Evolutionary conservation across 2,329 filamentous ascomycete species (phyloP).

Genomic region (Juglanconis sp.): DNA sequence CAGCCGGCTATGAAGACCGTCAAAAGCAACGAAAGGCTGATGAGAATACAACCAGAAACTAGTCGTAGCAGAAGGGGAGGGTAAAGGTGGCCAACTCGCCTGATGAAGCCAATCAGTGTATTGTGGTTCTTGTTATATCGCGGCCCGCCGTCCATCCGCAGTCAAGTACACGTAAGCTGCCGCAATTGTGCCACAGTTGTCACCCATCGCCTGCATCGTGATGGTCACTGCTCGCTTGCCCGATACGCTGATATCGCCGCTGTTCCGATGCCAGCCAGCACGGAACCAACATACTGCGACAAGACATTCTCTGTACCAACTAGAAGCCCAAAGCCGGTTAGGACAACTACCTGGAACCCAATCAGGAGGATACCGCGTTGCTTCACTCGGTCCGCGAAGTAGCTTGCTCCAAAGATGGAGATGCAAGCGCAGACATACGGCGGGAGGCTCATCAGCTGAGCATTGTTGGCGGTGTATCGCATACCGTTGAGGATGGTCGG

Average conservation of each 20-base stretch:
- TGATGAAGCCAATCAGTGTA: slow-evolving; percentile 22
- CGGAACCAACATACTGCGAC: slow-evolving; percentile 47
- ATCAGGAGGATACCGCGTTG: slow-evolving; percentile 38
- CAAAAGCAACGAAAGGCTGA: background rate
- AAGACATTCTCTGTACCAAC: slow-evolving; percentile 32
- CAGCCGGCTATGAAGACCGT: no score
- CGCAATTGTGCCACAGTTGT: slow-evolving; percentile 23
- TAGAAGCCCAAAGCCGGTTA: slow-evolving; percentile 43
- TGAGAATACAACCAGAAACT: no score
- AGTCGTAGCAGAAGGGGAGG: no score
- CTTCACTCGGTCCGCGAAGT: slow-evolving; percentile 29
- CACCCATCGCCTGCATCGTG: slow-evolving; percentile 24
- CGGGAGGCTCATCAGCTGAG: slow-evolving; percentile 62
- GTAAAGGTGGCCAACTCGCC: background rate
- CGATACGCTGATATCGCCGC: slow-evolving; percentile 53
- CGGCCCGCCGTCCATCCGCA: slow-evolving; percentile 20
- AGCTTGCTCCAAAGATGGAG: slow-evolving; percentile 47
- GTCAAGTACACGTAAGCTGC: slow-evolving; percentile 23
- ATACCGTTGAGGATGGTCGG: slow-evolving; percentile 56
- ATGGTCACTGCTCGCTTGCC: slow-evolving; percentile 9
- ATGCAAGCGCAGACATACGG: slow-evolving; percentile 57
- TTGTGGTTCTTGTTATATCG: slow-evolving; percentile 21
- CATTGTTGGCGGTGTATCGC: slow-evolving; percentile 46
- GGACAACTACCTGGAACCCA: slow-evolving; percentile 42
- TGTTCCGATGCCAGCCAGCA: slow-evolving; percentile 51